A percentile compares a stretch with the other conserved stretches of the same genome.
Evolutionary conservation across 371 early-diverging fungal species (phyloP).

Genomic region (Mucor circinelloides): DNA sequence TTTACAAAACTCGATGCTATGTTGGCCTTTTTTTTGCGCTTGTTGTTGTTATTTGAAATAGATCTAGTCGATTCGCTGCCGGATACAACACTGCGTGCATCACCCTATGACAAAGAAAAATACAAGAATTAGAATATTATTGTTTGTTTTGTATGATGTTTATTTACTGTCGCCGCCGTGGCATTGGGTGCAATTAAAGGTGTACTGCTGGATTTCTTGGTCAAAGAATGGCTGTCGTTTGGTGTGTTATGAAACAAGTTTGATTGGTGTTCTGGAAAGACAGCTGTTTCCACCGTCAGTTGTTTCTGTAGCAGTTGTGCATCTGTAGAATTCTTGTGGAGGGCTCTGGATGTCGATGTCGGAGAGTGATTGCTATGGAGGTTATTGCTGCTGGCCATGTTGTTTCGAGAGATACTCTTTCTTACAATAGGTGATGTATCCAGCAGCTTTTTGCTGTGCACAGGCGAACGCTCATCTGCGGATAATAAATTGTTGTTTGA

Average conservation of each 20-base stretch:
- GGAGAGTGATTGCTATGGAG: not conserved
- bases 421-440: constrained; percentile 1
- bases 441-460: not conserved
- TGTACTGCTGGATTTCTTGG: constrained; percentile 8
- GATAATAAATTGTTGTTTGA: not conserved
- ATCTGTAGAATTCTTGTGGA: not conserved
- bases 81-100: constrained; percentile 19
- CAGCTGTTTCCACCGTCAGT: constrained; percentile 16
- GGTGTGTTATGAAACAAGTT: not conserved
- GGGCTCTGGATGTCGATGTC: not conserved
- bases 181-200: not conserved
- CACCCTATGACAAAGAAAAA: constrained; percentile 9
- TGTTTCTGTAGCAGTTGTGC: not conserved
- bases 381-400: not conserved
- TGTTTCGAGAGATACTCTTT: constrained; percentile 17
- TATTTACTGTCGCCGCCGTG: not conserved
- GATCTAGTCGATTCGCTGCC: constrained; percentile 27
- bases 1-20: constrained; percentile 21
- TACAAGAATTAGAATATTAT: not conserved
- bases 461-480: not conserved
- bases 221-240: not conserved
- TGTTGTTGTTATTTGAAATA: constrained; percentile 1
- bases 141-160: not conserved
- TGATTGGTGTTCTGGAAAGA: constrained; percentile 22
- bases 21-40: constrained; percentile 14